Conservation (phyloP, 768 basidiomycete genomes). For the Lactarius sanguifluus region DNA sequence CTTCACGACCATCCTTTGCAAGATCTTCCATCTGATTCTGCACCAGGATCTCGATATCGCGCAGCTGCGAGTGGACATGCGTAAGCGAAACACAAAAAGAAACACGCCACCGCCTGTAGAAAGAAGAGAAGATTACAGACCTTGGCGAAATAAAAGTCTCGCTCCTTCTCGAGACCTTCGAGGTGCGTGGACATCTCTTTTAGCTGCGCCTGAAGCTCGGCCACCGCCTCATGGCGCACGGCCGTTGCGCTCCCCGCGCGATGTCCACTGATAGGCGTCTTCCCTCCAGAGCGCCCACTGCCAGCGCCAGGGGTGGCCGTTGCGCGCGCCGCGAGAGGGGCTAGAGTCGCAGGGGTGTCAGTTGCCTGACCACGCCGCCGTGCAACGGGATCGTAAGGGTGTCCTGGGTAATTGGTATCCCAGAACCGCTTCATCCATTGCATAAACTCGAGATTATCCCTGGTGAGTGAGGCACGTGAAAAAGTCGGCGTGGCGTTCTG, state of each 20-base stretch:
- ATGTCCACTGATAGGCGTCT: slow-evolving; percentile 70
- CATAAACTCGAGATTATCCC: slow-evolving; percentile 97
- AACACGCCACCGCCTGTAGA: background rate
- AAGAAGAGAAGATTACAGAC: slow-evolving; percentile 43
- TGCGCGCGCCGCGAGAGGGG: slow-evolving; percentile 49
- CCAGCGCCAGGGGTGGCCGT: slow-evolving; percentile 39
- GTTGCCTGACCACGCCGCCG: slow-evolving; percentile 74
- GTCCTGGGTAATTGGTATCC: slow-evolving; percentile 88
- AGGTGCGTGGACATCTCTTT: slow-evolving; percentile 78
- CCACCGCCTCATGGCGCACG: slow-evolving; percentile 64
- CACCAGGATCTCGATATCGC: slow-evolving; percentile 93
- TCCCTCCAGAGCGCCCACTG: slow-evolving; percentile 55
- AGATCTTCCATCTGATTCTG: slow-evolving; percentile 72
- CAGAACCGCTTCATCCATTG: slow-evolving; percentile 98
- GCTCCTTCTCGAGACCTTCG: slow-evolving; percentile 93
- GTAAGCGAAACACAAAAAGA: slow-evolving; percentile 3
- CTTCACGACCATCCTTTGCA: slow-evolving; percentile 56
- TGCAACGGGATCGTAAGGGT: slow-evolving; percentile 81
- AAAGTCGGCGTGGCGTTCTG: slow-evolving; percentile 11
- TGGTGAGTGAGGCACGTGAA: slow-evolving; percentile 33
- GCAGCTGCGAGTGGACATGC: slow-evolving; percentile 55
- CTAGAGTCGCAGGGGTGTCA: slow-evolving; percentile 79
- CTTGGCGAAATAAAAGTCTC: slow-evolving; percentile 99
- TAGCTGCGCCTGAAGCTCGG: slow-evolving; percentile 71
- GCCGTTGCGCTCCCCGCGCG: slow-evolving; percentile 56